Conservation (phyloP, 2,329 filamentous ascomycete species). For the Talaromyces piceae region DNA sequence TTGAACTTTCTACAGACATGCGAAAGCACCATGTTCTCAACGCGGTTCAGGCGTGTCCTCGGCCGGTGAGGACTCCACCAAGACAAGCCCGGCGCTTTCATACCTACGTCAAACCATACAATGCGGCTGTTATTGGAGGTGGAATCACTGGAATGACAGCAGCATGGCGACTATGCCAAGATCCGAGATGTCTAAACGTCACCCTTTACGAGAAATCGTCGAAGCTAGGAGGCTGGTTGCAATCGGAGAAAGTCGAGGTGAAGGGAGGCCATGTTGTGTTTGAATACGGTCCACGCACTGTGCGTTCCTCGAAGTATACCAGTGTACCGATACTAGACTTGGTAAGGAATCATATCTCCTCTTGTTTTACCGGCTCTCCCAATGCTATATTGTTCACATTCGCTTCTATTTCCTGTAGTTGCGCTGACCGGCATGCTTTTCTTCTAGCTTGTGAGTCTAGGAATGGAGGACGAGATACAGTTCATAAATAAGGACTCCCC, state of each 20-base stretch:
- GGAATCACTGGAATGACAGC: slow-evolving; percentile 75
- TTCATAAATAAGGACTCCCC: slow-evolving; percentile 45
- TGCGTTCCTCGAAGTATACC: slow-evolving; percentile 52
- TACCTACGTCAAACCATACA: slow-evolving; percentile 21
- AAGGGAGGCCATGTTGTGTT: slow-evolving; percentile 62
- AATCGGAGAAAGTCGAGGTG: slow-evolving; percentile 54
- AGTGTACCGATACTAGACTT: slow-evolving; percentile 63
- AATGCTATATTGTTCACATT: not conserved
- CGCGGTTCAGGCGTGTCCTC: slow-evolving; percentile 15
- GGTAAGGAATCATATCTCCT: slow-evolving; percentile 41
- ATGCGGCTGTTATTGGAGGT: slow-evolving; percentile 66
- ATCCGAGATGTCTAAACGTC: slow-evolving; percentile 62
- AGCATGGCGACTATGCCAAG: slow-evolving; percentile 66
- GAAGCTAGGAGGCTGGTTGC: slow-evolving; percentile 76
- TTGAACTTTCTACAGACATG: slow-evolving; percentile 9
- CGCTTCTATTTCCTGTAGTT: not conserved
- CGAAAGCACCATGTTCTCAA: slow-evolving; percentile 16
- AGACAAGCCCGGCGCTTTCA: slow-evolving; percentile 15
- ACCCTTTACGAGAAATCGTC: slow-evolving; percentile 70
- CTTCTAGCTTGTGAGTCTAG: slow-evolving; percentile 51
- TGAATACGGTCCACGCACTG: slow-evolving; percentile 74
- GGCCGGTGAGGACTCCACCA: not conserved
- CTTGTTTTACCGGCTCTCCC: not conserved
- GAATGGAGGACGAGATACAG: slow-evolving; percentile 50
- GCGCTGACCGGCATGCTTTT: not conserved